phyloP scores from a whole-genome alignment of 2,329 filamentous ascomycete species.

The Talaromyces marneffei region DNA sequence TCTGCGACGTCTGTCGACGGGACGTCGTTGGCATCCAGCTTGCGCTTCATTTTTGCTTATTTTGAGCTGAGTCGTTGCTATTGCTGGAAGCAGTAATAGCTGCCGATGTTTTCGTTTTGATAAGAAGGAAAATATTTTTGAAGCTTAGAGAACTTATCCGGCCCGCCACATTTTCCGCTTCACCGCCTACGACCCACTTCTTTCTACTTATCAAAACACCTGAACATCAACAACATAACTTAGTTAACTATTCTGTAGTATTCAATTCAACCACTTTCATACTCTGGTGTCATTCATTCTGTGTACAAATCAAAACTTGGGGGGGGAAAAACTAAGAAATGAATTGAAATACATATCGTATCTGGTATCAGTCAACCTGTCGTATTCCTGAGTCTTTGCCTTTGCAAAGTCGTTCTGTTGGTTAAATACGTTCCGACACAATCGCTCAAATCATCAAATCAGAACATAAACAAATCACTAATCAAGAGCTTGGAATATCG shows the following conservation, averaged over 20 bases:
- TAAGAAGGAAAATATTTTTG: slow-evolving; percentile 13
- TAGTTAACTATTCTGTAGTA: too few species aligned
- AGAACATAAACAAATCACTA: not conserved
- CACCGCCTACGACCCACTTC: slow-evolving; percentile 4
- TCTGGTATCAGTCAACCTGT: not conserved
- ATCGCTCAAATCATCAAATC: not conserved
- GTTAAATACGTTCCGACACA: not conserved
- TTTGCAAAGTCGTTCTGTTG: not conserved
- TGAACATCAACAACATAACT: too few species aligned
- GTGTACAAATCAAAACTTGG: not conserved
- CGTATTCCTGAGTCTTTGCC: not conserved
- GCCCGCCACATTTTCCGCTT: slow-evolving; percentile 14
- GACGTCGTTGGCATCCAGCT: slow-evolving; percentile 44
- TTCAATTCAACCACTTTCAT: too few species aligned
- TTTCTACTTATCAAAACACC: not conserved
- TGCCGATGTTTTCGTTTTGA: not conserved
- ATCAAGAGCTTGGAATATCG: not conserved
- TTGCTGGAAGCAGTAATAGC: not conserved
- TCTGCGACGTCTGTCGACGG: slow-evolving; percentile 33
- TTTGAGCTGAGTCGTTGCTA: not conserved
- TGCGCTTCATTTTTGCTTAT: slow-evolving; percentile 42
- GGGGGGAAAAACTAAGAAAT: not conserved
- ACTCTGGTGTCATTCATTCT: not conserved
- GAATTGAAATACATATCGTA: not conserved
- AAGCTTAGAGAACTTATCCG: slow-evolving; percentile 14